Base-by-base conservation (phyloP, 1,284 basidiomycete genomes). In the Cutaneotrichosporon cyanovorans region DNA sequence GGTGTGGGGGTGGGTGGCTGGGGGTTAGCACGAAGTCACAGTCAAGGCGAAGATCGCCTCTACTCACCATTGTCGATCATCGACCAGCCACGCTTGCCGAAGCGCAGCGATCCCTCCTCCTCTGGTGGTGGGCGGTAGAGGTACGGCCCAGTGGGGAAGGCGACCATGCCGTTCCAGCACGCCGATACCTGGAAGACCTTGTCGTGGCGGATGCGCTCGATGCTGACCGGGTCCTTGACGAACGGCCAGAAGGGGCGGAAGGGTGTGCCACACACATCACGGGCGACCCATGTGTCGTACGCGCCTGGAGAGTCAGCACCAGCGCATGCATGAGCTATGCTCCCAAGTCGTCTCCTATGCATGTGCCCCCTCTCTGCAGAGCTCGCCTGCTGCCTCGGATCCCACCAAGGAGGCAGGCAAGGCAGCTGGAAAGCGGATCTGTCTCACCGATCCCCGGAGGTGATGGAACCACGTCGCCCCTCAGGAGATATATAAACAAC, bases 241-340 rank as follows among this genome's bases (percentile, higher is more conserved):
- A 76, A 79, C 0, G 79, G 79, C 76, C 77, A 80, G 48, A 75
- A 71, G 10, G 69, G 64, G 19, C 75, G 73, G 4, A 72, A 59
- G 4, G 76, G 72, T 4, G 63, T 59, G 12, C 66, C 75, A 46
- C 73, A 72, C 44, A 69, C 62, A 57, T 74, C 76, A 44, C 68
- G 69, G 5, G 72, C 61, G 19, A 76, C 76, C 75, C 75, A 77
- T 35, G 73, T 73, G 50, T 78, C 76, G 59, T 79, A 78, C 28
- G 59, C 40, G 14, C 58, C 59, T 58, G 40, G 10, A n/a, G n/a
- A 18, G 41, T 42, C 11, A 25, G 31, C 20, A 10, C 30, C n/a
- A 18, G 37, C 21, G 23, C n/a, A n/a, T n/a, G n/a, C n/a, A n/a
- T n/a, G n/a, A n/a, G n/a, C n/a, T n/a, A n/a, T n/a, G n/a, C n/a